Evolutionary conservation across 176 grass and related monocot genomes (phyloP).

Genomic region (Melocanna baccifera): DNA sequence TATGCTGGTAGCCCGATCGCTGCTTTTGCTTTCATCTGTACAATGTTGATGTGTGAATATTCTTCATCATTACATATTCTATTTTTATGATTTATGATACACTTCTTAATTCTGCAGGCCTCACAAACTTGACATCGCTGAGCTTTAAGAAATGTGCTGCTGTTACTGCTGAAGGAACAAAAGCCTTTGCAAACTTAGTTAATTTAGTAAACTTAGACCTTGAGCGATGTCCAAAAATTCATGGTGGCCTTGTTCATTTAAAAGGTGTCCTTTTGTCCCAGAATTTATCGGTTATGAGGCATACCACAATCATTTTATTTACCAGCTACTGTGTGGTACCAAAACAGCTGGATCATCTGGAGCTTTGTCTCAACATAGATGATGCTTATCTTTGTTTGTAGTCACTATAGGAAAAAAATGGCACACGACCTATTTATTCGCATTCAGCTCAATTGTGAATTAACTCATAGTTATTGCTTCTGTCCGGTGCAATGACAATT

Average conservation of each 20-base stretch:
- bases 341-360: background rate
- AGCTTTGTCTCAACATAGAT: background rate
- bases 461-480: background rate
- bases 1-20: background rate
- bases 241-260: constrained; percentile 79
- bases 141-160: constrained; percentile 81
- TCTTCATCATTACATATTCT: background rate
- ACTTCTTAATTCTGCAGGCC: constrained; percentile 47
- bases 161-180: constrained; percentile 83
- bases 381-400: constrained; percentile 19
- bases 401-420: background rate
- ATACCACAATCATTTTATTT: constrained; percentile 14
- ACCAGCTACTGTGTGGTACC: background rate
- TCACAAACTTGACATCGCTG: constrained; percentile 76
- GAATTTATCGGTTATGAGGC: background rate
- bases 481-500: background rate
- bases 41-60: background rate
- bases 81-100: constrained; percentile 10
- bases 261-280: constrained; percentile 57
- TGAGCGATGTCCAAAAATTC: constrained; percentile 77
- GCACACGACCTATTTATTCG: background rate
- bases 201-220: constrained; percentile 93
- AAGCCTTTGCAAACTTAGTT: constrained; percentile 65
- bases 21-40: constrained; percentile 29
- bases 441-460: background rate